A percentile compares a stretch with the other conserved stretches of the same genome.
phyloP scores from a whole-genome alignment of 2,329 filamentous ascomycete species.

The Calonectria pseudoreteaudii region DNA sequence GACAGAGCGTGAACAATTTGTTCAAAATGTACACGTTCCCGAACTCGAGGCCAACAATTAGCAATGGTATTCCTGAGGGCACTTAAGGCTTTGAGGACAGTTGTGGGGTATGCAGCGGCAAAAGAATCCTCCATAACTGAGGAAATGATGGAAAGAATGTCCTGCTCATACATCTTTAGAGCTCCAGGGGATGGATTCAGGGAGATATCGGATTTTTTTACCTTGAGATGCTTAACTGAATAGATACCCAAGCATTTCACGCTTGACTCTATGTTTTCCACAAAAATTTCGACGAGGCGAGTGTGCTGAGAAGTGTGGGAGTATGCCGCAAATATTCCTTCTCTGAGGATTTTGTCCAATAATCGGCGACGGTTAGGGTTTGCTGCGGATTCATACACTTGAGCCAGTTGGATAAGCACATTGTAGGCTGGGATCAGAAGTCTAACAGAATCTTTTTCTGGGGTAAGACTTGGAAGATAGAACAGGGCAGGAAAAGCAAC shows the following conservation, averaged over 20 bases:
- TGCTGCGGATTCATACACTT: slow-evolving; percentile 41
- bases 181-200: background rate
- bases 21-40: slow-evolving; percentile 64
- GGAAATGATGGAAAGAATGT: slow-evolving; percentile 75
- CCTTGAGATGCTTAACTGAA: slow-evolving; percentile 76
- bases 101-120: slow-evolving; percentile 62
- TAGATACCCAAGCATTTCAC: slow-evolving; percentile 70
- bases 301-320: slow-evolving; percentile 70
- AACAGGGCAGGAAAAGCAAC: slow-evolving; percentile 78
- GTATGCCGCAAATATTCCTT: slow-evolving; percentile 67
- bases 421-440: slow-evolving; percentile 76
- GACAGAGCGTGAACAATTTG: slow-evolving; percentile 73
- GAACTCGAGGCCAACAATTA: slow-evolving; percentile 77
- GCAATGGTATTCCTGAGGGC: slow-evolving; percentile 69
- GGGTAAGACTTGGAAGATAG: slow-evolving; percentile 81
- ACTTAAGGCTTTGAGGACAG: slow-evolving; percentile 64
- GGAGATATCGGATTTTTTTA: slow-evolving; percentile 42
- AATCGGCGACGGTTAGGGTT: slow-evolving; percentile 48
- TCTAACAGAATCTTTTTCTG: slow-evolving; percentile 74
- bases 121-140: slow-evolving; percentile 78
- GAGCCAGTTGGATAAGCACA: slow-evolving; percentile 70
- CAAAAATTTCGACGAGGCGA: slow-evolving; percentile 66
- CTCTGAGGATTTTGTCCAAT: slow-evolving; percentile 66
- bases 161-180: slow-evolving; percentile 53
- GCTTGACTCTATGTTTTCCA: slow-evolving; percentile 61